Base-by-base conservation (phyloP, 2,329 filamentous ascomycete genomes). In the Pseudogymnoascus sp. region DNA sequence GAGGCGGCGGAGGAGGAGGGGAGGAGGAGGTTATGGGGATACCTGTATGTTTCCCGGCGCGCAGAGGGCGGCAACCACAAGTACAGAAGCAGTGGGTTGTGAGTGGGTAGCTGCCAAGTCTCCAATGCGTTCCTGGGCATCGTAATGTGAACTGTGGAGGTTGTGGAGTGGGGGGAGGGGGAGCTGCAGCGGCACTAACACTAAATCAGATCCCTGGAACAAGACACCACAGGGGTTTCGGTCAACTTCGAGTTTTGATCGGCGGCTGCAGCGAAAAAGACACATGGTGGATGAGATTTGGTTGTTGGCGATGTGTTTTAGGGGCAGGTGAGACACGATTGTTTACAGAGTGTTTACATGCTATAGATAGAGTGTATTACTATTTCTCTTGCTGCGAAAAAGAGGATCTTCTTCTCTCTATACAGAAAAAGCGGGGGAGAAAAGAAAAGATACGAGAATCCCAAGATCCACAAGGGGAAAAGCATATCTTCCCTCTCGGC, bases 161-260 rank as follows among this genome's bases (percentile, higher is more conserved):
- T 19, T 31, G 47, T 53, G 44, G 47, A 53, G 47, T 26, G 47
- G 28, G 50, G 50, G 33, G 50, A 28, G 47, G 47, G 28, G 50
- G 50, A 57, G 50, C 50, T 57, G 50, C 50, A 57, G 50, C n/a
- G 1, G 17, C n/a, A 17, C 50, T 57, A 57, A 57, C 50, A 57
- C 50, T 57, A 57, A 57, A 57, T 33, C 50, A 57, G 50, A 57
- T 33, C 50, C 50, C 28, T 57, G 50, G 50, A 57, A 57, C 26
- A 28, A 50, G 44, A 50, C 44, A 47, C 13, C 15, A 19, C 8
- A 21, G 42, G 19, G 28, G 33, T 57, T 31, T 26, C 28, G n/a
- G n/a, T n/a, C n/a, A n/a, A n/a, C n/a, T n/a, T 17, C 31, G 50
- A 57, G 23, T 17, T 53, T 53, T 57, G 50, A 57, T 57, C 50